Percentiles rank a stretch among this genome's conserved stretches.
These are phyloP conservation scores for Aspergillus heteromorphus DNA, from an alignment of 495 filamentous ascomycete species.

Conservation along the genomic window DNA sequence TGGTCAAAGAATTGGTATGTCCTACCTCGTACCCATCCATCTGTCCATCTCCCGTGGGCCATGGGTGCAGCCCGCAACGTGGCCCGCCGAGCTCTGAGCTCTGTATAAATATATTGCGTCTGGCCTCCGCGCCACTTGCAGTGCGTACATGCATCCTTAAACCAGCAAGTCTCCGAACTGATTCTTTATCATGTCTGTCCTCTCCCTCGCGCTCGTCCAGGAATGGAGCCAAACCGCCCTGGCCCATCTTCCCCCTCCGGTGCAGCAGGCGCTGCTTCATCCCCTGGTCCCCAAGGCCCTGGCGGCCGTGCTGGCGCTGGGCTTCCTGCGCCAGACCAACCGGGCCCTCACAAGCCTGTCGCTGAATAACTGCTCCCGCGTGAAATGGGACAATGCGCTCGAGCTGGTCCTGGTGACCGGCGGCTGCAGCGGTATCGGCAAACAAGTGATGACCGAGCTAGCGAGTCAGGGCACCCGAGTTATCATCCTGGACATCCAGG, in stretches of 20 bases:
- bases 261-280: slow-evolving; percentile 23
- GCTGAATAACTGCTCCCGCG: slow-evolving; percentile 45
- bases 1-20: not conserved
- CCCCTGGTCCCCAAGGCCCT: slow-evolving; percentile 28
- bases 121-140: no score
- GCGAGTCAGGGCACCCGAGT: slow-evolving; percentile 43
- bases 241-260: slow-evolving; percentile 23
- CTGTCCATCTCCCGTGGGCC: not conserved
- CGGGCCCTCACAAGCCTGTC: slow-evolving; percentile 34
- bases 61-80: no score
- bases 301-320: slow-evolving; percentile 26
- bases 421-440: slow-evolving; percentile 53
- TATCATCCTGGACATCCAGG: slow-evolving; percentile 46
- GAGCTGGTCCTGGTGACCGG: slow-evolving; percentile 57
- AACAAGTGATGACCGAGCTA: slow-evolving; percentile 43
- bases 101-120: no score
- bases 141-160: not conserved
- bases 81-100: no score
- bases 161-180: not conserved
- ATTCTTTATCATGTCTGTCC: slow-evolving; percentile 24
- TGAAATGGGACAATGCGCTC: slow-evolving; percentile 36
- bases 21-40: no score
- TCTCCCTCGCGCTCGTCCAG: slow-evolving; percentile 19
- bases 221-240: slow-evolving; percentile 27
- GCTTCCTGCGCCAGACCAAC: slow-evolving; percentile 38